Base-by-base conservation (phyloP, 73 alveolate species). In the Paramecium biaurelia region DNA sequence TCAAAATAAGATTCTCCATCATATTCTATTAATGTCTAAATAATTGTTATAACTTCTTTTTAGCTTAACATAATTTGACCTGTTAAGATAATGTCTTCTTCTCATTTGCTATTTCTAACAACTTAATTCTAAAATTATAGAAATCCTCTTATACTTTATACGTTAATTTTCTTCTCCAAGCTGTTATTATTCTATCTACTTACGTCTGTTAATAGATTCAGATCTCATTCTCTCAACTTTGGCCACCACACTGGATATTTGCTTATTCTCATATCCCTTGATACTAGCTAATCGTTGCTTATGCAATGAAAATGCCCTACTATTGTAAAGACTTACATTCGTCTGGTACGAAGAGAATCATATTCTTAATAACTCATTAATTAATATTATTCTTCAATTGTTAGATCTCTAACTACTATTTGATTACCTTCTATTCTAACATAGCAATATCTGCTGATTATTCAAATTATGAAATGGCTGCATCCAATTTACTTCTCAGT, bases 311-410 rank as follows among this genome's bases (percentile, higher is more conserved):
- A 63, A 26, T 30, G 84, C 84, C 84, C 84, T 63, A 63, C 84
- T 63, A 63, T 63, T 30, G 84, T 11, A 26, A 63, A 63, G 41
- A 26, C 84, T 63, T 63, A 63, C 84, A 63, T 63, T 24, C 84
- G 18, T 63, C 84, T 63, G 24, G 47, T 26, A 14, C 84, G 41
- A 26, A 63, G 84, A 63, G 43, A 63, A 63, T 63, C 84, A 63
- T 26, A 63, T 63, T 63, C 84, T 63, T 63, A 63, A 63, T 63
- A 63, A 63, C 84, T 63, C 84, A 63, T 63, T 63, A 63, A 63
- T 63, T 63, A 30, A 63, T 63, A 63, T 63, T 63, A 63, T 63
- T 63, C 84, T 63, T 63, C 84, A 63, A 24, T 63, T 63, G 45
- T 63, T 30, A 30, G 45, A 63, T 63, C 84, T 63, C 84, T 63